These are phyloP conservation scores for Ascosphaera apis DNA, from an alignment of 2,329 filamentous ascomycete genomes.

Conservation along the genomic window DNA sequence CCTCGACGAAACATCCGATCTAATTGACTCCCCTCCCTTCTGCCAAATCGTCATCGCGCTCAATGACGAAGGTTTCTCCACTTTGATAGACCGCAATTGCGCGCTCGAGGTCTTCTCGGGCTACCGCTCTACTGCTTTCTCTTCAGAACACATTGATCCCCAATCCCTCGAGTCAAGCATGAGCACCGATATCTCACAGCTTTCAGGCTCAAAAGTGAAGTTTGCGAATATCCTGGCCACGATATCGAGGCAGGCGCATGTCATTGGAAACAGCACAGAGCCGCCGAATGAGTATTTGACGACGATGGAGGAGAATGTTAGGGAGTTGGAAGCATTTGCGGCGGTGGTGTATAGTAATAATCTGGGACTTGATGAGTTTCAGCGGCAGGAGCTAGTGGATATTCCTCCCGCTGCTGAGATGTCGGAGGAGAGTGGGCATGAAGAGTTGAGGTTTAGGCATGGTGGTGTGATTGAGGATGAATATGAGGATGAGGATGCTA, in stretches of 20 bases:
- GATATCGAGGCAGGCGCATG: slow-evolving; percentile 72
- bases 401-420: not conserved
- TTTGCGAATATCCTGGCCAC: slow-evolving; percentile 78
- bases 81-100: slow-evolving; percentile 62
- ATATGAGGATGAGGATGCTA: not conserved
- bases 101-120: slow-evolving; percentile 48
- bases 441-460: not conserved
- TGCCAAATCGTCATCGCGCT: slow-evolving; percentile 64
- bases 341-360: slow-evolving; percentile 27
- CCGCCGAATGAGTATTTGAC: slow-evolving; percentile 23
- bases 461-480: not conserved
- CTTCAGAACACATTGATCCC: slow-evolving; percentile 9
- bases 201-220: slow-evolving; percentile 30
- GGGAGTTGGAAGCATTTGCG: slow-evolving; percentile 25
- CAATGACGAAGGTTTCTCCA: slow-evolving; percentile 68
- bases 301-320: slow-evolving; percentile 22
- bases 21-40: slow-evolving; percentile 86
- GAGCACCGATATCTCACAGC: slow-evolving; percentile 10
- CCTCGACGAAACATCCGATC: slow-evolving; percentile 84
- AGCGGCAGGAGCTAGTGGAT: not conserved
- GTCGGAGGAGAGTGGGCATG: not conserved
- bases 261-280: slow-evolving; percentile 48
- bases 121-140: slow-evolving; percentile 20
- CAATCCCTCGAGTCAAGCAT: slow-evolving; percentile 19
- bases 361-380: slow-evolving; percentile 12